These are phyloP conservation scores for Cryoendolithus antarcticus DNA, from an alignment of 2,329 filamentous ascomycete species.

Conservation along the genomic window DNA sequence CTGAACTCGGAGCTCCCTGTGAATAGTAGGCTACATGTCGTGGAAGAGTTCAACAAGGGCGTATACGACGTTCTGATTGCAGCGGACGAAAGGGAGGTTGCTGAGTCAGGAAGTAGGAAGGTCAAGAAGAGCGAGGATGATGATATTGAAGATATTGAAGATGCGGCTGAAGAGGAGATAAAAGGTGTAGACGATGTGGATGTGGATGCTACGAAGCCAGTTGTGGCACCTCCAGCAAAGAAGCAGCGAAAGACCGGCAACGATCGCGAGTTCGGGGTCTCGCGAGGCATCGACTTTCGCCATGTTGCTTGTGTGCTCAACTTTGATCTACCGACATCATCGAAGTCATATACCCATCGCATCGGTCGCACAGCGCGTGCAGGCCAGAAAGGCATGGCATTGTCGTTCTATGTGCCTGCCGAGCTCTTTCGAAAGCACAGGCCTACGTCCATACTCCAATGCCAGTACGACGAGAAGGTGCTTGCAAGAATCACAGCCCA, in stretches of 20 bases:
- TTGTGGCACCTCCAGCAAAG: constrained; percentile 11
- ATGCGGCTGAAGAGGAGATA: constrained; percentile 23
- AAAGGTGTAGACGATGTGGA: constrained; percentile 15
- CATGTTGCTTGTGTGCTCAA: constrained; percentile 92
- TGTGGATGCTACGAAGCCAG: constrained; percentile 18
- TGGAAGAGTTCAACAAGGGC: constrained; percentile 93
- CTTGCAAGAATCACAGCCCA: constrained; percentile 67
- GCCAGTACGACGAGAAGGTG: constrained; percentile 74
- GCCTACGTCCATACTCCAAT: constrained; percentile 62
- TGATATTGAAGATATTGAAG: constrained; percentile 8
- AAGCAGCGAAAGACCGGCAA: constrained; percentile 48
- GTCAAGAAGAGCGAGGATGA: constrained; percentile 12
- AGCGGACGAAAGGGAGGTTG: constrained; percentile 77
- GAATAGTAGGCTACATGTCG: constrained; percentile 84
- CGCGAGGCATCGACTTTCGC: constrained; percentile 90
- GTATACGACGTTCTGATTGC: constrained; percentile 98
- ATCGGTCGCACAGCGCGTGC: constrained; percentile 89
- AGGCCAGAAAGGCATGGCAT: constrained; percentile 80
- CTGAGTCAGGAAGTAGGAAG: constrained; percentile 36
- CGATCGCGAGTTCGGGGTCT: constrained; percentile 88
- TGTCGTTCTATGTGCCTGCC: constrained; percentile 85
- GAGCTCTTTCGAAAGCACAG: constrained; percentile 80
- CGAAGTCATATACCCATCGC: constrained; percentile 91
- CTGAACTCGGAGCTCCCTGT: constrained; percentile 90
- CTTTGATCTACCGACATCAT: constrained; percentile 81